A percentile compares a stretch with the other conserved stretches of the same genome.
Evolutionary conservation across 169 alveolate species (phyloP).

Genomic region (Theileria parva): DNA sequence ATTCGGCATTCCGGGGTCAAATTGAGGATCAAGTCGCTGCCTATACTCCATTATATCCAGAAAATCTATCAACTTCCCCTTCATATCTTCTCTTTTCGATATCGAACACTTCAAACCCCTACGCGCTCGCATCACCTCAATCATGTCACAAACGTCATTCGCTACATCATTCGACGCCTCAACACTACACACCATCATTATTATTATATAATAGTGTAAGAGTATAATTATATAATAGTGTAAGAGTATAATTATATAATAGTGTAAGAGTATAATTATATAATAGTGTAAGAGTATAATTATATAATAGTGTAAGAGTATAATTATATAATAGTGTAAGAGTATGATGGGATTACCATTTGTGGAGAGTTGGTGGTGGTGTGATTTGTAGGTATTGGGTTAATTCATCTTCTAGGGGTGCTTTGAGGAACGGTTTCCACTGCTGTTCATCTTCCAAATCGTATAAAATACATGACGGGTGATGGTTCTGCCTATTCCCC

Average conservation of each 20-base stretch:
- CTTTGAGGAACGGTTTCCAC: slow-evolving; percentile 81
- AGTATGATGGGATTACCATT: slow-evolving; percentile 10
- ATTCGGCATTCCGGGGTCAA: slow-evolving; percentile 78
- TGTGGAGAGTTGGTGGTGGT: slow-evolving; percentile 36
- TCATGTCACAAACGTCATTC: slow-evolving; percentile 54
- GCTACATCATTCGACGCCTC: slow-evolving; percentile 37
- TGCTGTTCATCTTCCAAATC: slow-evolving; percentile 74
- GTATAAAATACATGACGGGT: slow-evolving; percentile 83
- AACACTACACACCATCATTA: slow-evolving; percentile 8
- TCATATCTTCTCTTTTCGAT: slow-evolving; percentile 62
- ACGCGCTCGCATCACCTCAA: slow-evolving; percentile 60
- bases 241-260: no score
- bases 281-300: no score
- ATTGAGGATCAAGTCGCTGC: slow-evolving; percentile 66
- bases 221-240: no score
- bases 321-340: no score
- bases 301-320: no score
- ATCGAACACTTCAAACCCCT: slow-evolving; percentile 42
- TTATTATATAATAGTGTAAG: no score
- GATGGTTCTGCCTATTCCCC: slow-evolving; percentile 85
- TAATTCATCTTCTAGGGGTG: slow-evolving; percentile 39
- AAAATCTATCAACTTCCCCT: slow-evolving; percentile 52
- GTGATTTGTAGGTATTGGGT: slow-evolving; percentile 58
- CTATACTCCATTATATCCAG: slow-evolving; percentile 70
- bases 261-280: no score